Percentiles rank a stretch among this genome's conserved stretches.
Evolutionary conservation across 345 rosid genomes (phyloP).

Genomic region (Salix udensis): DNA sequence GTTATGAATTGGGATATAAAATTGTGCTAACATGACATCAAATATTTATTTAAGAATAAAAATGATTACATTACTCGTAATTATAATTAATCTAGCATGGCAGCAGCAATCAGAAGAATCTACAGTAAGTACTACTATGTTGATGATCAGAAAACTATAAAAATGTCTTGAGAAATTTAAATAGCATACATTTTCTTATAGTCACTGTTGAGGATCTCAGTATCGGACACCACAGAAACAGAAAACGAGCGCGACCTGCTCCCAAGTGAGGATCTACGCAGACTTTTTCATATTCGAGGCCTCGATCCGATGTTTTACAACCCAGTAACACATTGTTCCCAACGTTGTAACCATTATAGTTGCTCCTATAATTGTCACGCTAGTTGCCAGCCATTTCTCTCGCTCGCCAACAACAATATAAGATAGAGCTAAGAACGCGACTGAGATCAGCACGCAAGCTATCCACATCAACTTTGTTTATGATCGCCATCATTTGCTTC

Average conservation of each 20-base stretch:
- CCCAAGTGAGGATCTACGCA: conserved; percentile 55
- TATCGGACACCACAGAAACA: conserved; percentile 53
- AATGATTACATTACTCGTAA: too few relatives aligned
- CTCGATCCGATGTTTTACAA: conserved; percentile 77
- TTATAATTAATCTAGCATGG: too few relatives aligned
- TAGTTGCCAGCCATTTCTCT: conserved; percentile 73
- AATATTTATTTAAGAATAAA: too few relatives aligned
- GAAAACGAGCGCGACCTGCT: conserved; percentile 65
- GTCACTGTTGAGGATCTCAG: conserved; percentile 59
- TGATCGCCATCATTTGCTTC: conserved; percentile 93
- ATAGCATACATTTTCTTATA: conserved; percentile 82
- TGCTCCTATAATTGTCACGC: conserved; percentile 77
- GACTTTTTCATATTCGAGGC: conserved; percentile 60
- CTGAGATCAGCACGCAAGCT: conserved; percentile 77
- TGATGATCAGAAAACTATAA: too few relatives aligned
- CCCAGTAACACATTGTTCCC: conserved; percentile 96
- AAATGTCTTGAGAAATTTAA: conserved; percentile 7
- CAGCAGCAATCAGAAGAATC: too few relatives aligned
- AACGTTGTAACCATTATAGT: conserved; percentile 77
- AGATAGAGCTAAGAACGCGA: conserved; percentile 77
- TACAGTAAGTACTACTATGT: too few relatives aligned
- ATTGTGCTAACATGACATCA: too few relatives aligned
- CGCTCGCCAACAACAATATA: conserved; percentile 74
- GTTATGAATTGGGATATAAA: too few relatives aligned
- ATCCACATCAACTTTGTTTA: conserved; percentile 95